Conservation (phyloP, 805 yeast species). For the Lipomyces sp. region DNA sequence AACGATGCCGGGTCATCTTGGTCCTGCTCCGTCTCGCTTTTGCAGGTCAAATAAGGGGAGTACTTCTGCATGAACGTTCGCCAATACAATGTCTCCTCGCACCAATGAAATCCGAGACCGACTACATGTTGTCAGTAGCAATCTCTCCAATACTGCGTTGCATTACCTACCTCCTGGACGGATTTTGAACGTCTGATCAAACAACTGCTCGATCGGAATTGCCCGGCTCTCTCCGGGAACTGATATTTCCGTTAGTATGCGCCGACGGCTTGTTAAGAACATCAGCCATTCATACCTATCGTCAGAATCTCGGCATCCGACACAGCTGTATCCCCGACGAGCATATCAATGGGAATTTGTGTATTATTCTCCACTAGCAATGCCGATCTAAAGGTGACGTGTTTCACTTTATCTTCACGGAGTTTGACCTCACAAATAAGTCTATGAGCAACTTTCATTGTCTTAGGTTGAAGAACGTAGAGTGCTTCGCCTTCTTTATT, state of each 20-base stretch:
- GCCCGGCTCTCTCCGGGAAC: constrained; percentile 64
- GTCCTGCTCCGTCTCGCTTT: constrained; percentile 49
- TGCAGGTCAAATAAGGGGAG: constrained; percentile 66
- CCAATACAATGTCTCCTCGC: constrained; percentile 69
- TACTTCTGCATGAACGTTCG: constrained; percentile 53
- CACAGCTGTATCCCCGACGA: constrained; percentile 46
- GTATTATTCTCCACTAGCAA: constrained; percentile 70
- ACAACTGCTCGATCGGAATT: constrained; percentile 74
- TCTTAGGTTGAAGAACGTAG: constrained; percentile 66
- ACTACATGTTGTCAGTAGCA: constrained; percentile 1
- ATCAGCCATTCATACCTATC: constrained; percentile 43
- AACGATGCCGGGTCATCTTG: constrained; percentile 50
- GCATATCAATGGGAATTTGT: constrained; percentile 57
- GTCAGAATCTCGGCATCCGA: constrained; percentile 46
- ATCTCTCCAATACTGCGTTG: background rate
- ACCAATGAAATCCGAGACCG: constrained; percentile 64
- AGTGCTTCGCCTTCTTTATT: constrained; percentile 84
- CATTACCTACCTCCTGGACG: constrained; percentile 53
- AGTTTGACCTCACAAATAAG: constrained; percentile 71
- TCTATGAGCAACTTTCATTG: constrained; percentile 69
- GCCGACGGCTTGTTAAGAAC: background rate
- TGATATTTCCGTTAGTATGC: background rate
- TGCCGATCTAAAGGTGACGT: constrained; percentile 77
- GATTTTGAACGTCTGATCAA: constrained; percentile 59
- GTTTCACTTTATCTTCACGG: constrained; percentile 77